A percentile compares a stretch with the other conserved stretches of the same genome.
Evolutionary conservation across 2,329 filamentous ascomycete species (phyloP).

Genomic region (Mycosphaerella arachidis): DNA sequence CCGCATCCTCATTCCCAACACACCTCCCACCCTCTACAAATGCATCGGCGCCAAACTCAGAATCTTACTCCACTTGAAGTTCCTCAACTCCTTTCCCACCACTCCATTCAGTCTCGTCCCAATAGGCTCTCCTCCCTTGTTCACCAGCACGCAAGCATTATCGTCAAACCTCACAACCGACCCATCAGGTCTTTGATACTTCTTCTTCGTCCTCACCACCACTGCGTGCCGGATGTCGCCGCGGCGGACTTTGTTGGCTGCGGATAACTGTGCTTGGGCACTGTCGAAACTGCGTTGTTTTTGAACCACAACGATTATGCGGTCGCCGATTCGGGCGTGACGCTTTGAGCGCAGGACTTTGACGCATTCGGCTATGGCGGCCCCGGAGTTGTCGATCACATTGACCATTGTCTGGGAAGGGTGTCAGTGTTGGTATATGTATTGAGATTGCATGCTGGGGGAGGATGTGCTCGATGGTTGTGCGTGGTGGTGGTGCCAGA

Average conservation of each 20-base stretch:
- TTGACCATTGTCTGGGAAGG: constrained; percentile 81
- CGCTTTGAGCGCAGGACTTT: constrained; percentile 88
- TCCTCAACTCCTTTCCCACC: constrained; percentile 81
- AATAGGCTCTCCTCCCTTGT: constrained; percentile 93
- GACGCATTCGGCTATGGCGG: constrained; percentile 93
- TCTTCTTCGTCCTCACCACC: constrained; percentile 85
- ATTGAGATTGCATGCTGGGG: too few species aligned
- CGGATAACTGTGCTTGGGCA: constrained; percentile 67
- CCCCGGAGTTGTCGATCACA: constrained; percentile 99
- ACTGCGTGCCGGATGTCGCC: constrained; percentile 96
- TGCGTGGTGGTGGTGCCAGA: background rate
- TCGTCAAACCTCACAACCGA: constrained; percentile 92
- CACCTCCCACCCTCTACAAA: constrained; percentile 47
- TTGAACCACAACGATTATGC: constrained; percentile 95
- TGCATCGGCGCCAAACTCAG: constrained; percentile 87
- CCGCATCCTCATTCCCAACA: background rate
- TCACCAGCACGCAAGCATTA: constrained; percentile 95
- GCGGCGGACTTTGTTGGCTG: constrained; percentile 88
- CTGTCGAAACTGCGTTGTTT: constrained; percentile 78
- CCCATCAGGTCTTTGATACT: constrained; percentile 80
- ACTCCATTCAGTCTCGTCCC: constrained; percentile 86
- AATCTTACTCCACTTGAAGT: constrained; percentile 98
- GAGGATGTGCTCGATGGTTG: background rate
- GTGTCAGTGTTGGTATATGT: background rate
- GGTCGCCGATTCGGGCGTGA: constrained; percentile 85